A percentile compares a stretch with the other conserved stretches of the same genome.
phyloP scores from a whole-genome alignment of 257 asterid species.

The Datura wrightii region DNA sequence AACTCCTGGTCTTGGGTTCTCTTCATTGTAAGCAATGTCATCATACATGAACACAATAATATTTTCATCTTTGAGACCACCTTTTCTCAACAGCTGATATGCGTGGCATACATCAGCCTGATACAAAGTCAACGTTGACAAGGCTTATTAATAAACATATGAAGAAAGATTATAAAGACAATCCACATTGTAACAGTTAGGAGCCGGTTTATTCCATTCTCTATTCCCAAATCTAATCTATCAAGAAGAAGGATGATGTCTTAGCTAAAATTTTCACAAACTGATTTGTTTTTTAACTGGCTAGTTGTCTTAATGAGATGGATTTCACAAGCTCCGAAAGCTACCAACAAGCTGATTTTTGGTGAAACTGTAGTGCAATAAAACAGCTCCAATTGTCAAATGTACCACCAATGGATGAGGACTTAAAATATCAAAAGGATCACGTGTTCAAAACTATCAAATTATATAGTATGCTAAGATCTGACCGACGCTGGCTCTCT shows the following conservation, averaged over 20 bases:
- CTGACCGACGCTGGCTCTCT: conserved; percentile 1
- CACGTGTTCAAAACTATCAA: background rate
- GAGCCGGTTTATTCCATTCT: conserved; percentile 12
- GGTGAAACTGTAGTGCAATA: background rate
- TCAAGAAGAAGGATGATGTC: conserved; percentile 31
- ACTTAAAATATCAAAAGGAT: background rate
- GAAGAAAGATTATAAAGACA: background rate
- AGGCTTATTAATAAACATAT: background rate
- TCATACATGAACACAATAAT: conserved; percentile 89
- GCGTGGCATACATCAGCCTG: conserved; percentile 98
- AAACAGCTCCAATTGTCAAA: conserved; percentile 38
- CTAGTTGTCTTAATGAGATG: conserved; percentile 14
- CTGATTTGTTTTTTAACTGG: conserved; percentile 9
- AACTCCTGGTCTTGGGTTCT: conserved; percentile 93
- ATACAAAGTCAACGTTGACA: conserved; percentile 20
- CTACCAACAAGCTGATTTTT: background rate
- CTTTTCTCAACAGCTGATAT: conserved; percentile 79
- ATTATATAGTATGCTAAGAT: conserved; percentile 40
- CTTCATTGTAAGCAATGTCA: conserved; percentile 78
- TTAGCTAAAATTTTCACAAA: background rate
- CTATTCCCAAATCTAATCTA: conserved; percentile 13
- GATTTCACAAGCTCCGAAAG: background rate
- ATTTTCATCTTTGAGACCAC: conserved; percentile 92
- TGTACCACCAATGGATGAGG: background rate
- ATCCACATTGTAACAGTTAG: conserved; percentile 29